Evolutionary conservation across 1,284 basidiomycete species (phyloP).

Genomic region (Kwoniella shivajii): DNA sequence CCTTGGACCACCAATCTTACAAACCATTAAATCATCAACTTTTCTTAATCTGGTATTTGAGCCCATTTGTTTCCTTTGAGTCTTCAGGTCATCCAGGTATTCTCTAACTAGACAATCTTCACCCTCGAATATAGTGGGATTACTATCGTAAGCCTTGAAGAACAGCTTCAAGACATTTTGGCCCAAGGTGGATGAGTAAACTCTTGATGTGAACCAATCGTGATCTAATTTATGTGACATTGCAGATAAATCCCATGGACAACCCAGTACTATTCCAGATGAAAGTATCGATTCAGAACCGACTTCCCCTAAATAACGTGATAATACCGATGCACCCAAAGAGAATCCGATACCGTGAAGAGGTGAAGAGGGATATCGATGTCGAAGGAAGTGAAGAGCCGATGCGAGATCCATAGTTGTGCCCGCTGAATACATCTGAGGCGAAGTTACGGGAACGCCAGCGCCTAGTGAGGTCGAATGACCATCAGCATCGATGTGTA

Average conservation of each 20-base stretch:
- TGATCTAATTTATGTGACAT: slow-evolving; percentile 59
- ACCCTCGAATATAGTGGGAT: slow-evolving; percentile 33
- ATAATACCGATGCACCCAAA: slow-evolving; percentile 87
- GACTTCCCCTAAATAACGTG: slow-evolving; percentile 88
- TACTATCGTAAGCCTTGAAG: slow-evolving; percentile 61
- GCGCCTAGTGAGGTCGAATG: slow-evolving; percentile 59
- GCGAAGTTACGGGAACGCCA: slow-evolving; percentile 68
- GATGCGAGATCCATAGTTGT: slow-evolving; percentile 83
- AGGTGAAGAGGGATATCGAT: slow-evolving; percentile 75
- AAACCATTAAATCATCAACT: slow-evolving; percentile 65
- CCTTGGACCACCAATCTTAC: slow-evolving; percentile 73
- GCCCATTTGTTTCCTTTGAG: slow-evolving; percentile 19
- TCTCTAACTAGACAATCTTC: slow-evolving; percentile 18
- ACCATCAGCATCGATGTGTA: background rate
- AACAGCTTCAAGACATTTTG: slow-evolving; percentile 72
- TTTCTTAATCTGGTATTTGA: slow-evolving; percentile 25
- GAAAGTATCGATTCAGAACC: slow-evolving; percentile 73
- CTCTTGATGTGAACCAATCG: slow-evolving; percentile 65
- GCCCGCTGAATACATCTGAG: slow-evolving; percentile 78
- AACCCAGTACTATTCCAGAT: slow-evolving; percentile 76
- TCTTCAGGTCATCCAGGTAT: slow-evolving; percentile 23
- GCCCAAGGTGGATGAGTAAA: slow-evolving; percentile 85
- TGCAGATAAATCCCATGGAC: slow-evolving; percentile 56
- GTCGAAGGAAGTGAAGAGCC: slow-evolving; percentile 74
- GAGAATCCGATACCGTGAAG: slow-evolving; percentile 90